Evolutionary conservation across 805 yeast species (phyloP), one percentile per base, ranked within the genome.

Genomic region (Candida mattraensis): DNA sequence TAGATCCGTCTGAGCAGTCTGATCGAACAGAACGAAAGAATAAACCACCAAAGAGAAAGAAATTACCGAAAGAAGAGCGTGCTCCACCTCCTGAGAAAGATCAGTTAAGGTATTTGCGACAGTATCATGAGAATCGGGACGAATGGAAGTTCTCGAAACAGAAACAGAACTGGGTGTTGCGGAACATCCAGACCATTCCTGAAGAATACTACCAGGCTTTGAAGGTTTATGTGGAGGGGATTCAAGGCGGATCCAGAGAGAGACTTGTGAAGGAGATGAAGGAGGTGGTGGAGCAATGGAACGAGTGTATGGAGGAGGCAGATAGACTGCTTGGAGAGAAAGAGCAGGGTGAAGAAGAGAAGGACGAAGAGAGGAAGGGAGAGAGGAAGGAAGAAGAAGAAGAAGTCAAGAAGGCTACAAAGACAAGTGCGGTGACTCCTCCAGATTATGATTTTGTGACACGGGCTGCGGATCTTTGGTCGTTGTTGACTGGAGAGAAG

Each of bases 141-240:
- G 67, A 71, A 40, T 86, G 95, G 95, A 86, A 86, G 64, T 86
- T 86, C 58, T 80, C 87, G 40, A 86, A 86, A 52, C 89, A 81
- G 65, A 85, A 86, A 46, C 95, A 86, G 60, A 85, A 85, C 54
- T 86, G 95, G 95, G 70, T 86, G 27, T 61, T 86, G 45, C 79
- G 78, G 51, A 78, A 85, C 54, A 59, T 83, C 20, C 68, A 63
- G 32, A 44, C 48, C 16, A 75, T 80, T 15, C 83, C 80, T 3
- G 64, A 61, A 0, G 61, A 66, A 7, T 84, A 82, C 51, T 77
- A 72, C 33, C 60, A 54, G 1, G 72, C 75, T 18, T 57, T 85
- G 39, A 42, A 65, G 10, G 54, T 52, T 5, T 85, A 85, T 49
- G 54, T 83, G 13, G 67, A 61, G 13, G 83, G 83, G 0, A 53